Evolutionary conservation across 2,329 filamentous ascomycete species (phyloP), one percentile per base, ranked within the genome.

Genomic region (Trichoderma hamatum): DNA sequence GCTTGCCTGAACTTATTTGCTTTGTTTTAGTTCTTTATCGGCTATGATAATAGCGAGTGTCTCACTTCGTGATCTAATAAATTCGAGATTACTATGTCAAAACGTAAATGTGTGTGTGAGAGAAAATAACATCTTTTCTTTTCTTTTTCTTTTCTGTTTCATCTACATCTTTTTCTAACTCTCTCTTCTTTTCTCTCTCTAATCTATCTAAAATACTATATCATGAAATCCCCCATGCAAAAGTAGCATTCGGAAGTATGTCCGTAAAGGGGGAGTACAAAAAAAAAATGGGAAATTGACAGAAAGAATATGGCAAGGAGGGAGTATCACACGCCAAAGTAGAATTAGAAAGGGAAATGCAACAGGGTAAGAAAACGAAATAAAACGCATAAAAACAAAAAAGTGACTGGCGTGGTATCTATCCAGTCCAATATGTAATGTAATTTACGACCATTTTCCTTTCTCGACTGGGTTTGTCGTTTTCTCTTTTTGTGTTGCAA

Each of bases 221-320:
- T 63, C 60, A 52, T 63, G 21, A 49, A 63, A 28, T 19, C 6
- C 10, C 39, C 60, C 46, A 63, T 63, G 60, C 30, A 43, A 13
- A 13, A 49, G 46, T 63, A 63, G 60, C 46, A 43, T 52, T 62
- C 59, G 13, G 46, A 52, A 63, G 7, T 16, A 62, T 21, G 16
- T 63, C 46, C 46, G 30, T 7, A 62, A 62, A 51, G 28, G 32
- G n/a, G 24, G 24, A 19, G 19, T 43, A 19, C 39, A 19, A 66
- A 66, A 32, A 19, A 21, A 39, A 56, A 26, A 3, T 4, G 32
- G n/a, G 4, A 21, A 51, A 34, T 3, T 32, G n/a, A n/a, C 16
- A 36, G 13, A 26, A 34, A 3, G 28, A 63, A 43, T 43, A n/a
- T 34, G n/a, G 14, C 7, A 39, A 26, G 7, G 30, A 34, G 30